Base-by-base conservation (phyloP, 2,329 filamentous ascomycete genomes). In the Epichloe uncinata region DNA sequence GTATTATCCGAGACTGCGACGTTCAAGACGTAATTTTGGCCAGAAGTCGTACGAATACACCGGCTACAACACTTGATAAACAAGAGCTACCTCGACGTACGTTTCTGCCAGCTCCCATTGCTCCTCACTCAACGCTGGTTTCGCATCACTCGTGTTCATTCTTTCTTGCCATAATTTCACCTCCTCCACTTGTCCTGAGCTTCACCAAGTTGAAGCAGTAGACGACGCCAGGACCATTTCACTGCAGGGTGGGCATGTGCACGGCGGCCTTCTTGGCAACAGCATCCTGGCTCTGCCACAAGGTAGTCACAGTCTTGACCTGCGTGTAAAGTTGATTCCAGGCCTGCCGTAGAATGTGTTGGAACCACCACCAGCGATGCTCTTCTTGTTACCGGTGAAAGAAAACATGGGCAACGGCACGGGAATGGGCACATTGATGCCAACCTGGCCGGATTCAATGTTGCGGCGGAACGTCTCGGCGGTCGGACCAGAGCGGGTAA, bases 261-360 rank as follows among this genome's bases (percentile, higher is more conserved):
- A 94, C 88, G 60, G 83, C 81, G 15, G 90, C 90, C 77, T 90
- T 91, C 57, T 82, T 85, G 50, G 81, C 83, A 45, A 93, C 78
- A 1, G 88, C 90, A 70, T 96, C 90, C 61, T 90, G 82, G 53
- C 78, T 81, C 62, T 81, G 81, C 93, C 93, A 98, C 65, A 94
- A 71, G 57, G 87, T 84, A 48, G 93, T 98, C 45, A 98, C 93
- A 3, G 93, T 98, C 85, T 98, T 97, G 63, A 86, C 79, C 72
- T 97, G 93, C 3, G 93, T 98, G 69, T 95, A 66, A 98, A 98
- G 64, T 86, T 83, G 64, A 98, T 70, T 22, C 91, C 93, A 0
- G 89, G 87, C 69, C 87, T 85, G 57, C 93, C 93, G 69, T 98
- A 98, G 66, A 98, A 97, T 15, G 89, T 95, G 71, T 80, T 95